These are phyloP conservation scores for Dactylis glomerata DNA, from an alignment of 176 grass and related monocot species.

Conservation along the genomic window DNA sequence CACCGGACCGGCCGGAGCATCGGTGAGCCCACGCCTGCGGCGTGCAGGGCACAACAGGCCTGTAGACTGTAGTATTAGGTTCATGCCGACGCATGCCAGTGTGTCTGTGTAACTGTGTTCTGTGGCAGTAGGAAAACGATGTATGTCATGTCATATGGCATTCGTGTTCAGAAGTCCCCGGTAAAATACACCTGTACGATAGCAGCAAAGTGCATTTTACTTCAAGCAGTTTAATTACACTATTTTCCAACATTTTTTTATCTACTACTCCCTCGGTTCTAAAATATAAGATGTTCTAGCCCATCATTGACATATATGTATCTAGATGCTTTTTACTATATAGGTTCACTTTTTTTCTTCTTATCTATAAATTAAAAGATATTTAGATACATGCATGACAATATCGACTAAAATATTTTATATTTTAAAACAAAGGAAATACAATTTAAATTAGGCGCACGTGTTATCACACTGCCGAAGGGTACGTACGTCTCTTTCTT, in stretches of 20 bases:
- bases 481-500: neutral
- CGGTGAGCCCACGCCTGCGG: neutral
- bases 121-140: neutral
- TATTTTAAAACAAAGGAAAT: no score
- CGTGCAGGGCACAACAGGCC: neutral
- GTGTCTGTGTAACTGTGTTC: neutral
- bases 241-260: no score
- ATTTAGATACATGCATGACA: no score
- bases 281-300: no score
- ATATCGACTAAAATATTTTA: no score
- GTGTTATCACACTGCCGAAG: neutral
- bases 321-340: no score
- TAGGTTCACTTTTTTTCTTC: no score
- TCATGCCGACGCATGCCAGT: neutral
- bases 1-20: neutral
- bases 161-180: neutral
- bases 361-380: no score
- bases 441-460: neutral
- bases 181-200: neutral
- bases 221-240: no score
- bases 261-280: no score
- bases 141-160: neutral
- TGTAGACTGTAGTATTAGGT: neutral
- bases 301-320: no score
- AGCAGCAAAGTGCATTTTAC: no score